Evolutionary conservation across 2,329 filamentous ascomycete genomes (phyloP), one percentile per base, ranked within the genome.

Genomic region (Calonectria pseudoreteaudii): DNA sequence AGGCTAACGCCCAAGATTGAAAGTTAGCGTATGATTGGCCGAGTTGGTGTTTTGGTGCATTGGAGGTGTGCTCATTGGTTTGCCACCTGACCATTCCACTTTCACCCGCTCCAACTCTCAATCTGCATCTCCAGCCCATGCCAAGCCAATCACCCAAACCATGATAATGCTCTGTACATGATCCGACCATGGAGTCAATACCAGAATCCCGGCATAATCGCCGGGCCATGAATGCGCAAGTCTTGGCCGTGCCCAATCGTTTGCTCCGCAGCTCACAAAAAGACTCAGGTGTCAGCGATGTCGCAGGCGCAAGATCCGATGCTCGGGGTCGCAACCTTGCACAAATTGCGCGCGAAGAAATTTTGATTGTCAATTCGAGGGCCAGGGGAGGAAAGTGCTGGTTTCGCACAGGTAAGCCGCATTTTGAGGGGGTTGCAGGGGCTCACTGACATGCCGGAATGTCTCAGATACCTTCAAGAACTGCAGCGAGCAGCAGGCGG

Each of bases 241-340:
- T 68, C 38, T 9, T 9, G 18, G n/a, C 34, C 30, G 6, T 4
- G 8, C 26, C 38, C 41, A 65, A 34, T 34, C 20, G 23, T n/a
- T 49, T 20, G 18, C 11, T 14, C 36, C 31, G 13, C 50, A 11
- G n/a, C 70, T 72, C 16, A 72, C 62, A 23, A 53, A 36, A 26
- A 31, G 18, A 18, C 49, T 49, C 30, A 72, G 70, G 18, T 72
- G 70, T 41, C 34, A 72, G 23, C 70, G 70, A 41, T 72, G 70
- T 53, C 70, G 70, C 13, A 41, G 49, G 38, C 70, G 70, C 66
- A 72, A 72, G 66, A 65, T 72, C 23, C 70, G 70, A 49, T 72
- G 70, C 30, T 68, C 70, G 58, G 70, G 70, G 38, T 49, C 66
- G 28, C 58, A 72, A 20, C 70, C 70, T 23, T 72, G 70, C 66